A percentile compares a stretch with the other conserved stretches of the same genome.
Conservation (phyloP, 2,329 filamentous ascomycete species). For the Colletotrichum sublineola region DNA sequence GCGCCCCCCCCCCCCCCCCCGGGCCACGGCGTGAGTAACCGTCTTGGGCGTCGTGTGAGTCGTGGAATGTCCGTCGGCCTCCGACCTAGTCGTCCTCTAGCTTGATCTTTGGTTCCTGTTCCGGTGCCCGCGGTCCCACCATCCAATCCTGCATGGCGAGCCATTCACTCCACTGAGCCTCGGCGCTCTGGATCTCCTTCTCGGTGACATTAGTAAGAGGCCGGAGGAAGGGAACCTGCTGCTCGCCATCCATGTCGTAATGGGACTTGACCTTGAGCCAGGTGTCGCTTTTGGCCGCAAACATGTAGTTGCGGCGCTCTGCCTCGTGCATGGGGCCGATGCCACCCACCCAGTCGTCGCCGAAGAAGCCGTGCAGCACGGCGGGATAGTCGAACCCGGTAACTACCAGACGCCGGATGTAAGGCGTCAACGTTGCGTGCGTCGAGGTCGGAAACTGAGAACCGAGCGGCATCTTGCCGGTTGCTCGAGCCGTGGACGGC, state of each 20-base stretch:
- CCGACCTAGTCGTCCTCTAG: slow-evolving; percentile 27
- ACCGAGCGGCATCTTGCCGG: slow-evolving; percentile 49
- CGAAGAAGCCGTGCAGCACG: slow-evolving; percentile 95
- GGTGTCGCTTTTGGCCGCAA: slow-evolving; percentile 91
- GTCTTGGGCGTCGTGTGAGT: not conserved
- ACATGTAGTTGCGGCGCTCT: slow-evolving; percentile 93
- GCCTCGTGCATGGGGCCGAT: slow-evolving; percentile 87
- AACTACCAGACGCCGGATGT: slow-evolving; percentile 88
- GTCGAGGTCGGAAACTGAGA: slow-evolving; percentile 47
- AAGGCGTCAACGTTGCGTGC: slow-evolving; percentile 82
- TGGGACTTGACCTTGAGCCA: slow-evolving; percentile 91
- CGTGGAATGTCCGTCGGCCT: not conserved
- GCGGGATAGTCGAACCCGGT: slow-evolving; percentile 90
- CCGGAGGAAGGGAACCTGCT: slow-evolving; percentile 88
- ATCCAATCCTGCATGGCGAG: slow-evolving; percentile 98
- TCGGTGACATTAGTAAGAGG: slow-evolving; percentile 83
- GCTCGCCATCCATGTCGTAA: slow-evolving; percentile 88
- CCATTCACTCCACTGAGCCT: slow-evolving; percentile 93
- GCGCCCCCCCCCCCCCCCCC: not conserved
- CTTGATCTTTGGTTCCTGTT: slow-evolving; percentile 37
- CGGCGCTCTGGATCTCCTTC: slow-evolving; percentile 84
- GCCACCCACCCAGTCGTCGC: slow-evolving; percentile 88
- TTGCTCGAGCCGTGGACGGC: slow-evolving; percentile 46
- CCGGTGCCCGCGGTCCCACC: slow-evolving; percentile 84
- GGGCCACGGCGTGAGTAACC: not conserved